Evolutionary conservation across 2,329 filamentous ascomycete genomes (phyloP).

Genomic region (Alternaria dauci): DNA sequence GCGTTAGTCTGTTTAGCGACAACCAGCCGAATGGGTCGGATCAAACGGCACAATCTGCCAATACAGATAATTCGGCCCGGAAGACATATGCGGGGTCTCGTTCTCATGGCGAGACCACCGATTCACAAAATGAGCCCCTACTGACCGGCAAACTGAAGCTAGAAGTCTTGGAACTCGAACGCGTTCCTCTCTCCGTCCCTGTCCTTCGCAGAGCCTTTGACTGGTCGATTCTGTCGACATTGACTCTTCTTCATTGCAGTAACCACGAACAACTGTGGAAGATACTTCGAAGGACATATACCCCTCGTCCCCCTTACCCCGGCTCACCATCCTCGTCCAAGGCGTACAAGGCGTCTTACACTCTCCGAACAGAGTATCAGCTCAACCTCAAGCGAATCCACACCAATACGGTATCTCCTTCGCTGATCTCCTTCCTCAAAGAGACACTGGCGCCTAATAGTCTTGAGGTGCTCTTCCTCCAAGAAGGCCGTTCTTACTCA

Average conservation of each 20-base stretch:
- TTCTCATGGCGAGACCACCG: slow-evolving; percentile 2
- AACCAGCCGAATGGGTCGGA: slow-evolving; percentile 23
- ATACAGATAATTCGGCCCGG: slow-evolving; percentile 6
- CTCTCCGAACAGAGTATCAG: slow-evolving; percentile 48
- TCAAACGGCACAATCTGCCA: slow-evolving; percentile 16
- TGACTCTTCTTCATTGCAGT: slow-evolving; percentile 77
- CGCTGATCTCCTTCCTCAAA: slow-evolving; percentile 77
- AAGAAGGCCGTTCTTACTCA: slow-evolving; percentile 67
- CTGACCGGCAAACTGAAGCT: slow-evolving; percentile 69
- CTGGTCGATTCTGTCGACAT: slow-evolving; percentile 73
- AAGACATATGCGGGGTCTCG: slow-evolving; percentile 9
- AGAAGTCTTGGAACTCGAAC: slow-evolving; percentile 78
- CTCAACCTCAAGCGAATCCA: slow-evolving; percentile 77
- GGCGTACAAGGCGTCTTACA: slow-evolving; percentile 51
- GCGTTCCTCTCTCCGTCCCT: slow-evolving; percentile 74
- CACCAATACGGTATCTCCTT: slow-evolving; percentile 74
- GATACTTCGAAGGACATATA: slow-evolving; percentile 66
- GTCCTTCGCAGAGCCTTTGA: slow-evolving; percentile 76
- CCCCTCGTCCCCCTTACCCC: slow-evolving; percentile 48
- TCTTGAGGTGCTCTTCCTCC: slow-evolving; percentile 79
- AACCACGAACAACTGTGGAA: slow-evolving; percentile 80
- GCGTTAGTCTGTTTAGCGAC: slow-evolving; percentile 34
- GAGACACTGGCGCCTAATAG: slow-evolving; percentile 80
- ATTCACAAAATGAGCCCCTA: slow-evolving; percentile 44
- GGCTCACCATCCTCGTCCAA: slow-evolving; percentile 49